Evolutionary conservation across 1,139 yeast species (phyloP).

Genomic region (Geotrichum europaeum): DNA sequence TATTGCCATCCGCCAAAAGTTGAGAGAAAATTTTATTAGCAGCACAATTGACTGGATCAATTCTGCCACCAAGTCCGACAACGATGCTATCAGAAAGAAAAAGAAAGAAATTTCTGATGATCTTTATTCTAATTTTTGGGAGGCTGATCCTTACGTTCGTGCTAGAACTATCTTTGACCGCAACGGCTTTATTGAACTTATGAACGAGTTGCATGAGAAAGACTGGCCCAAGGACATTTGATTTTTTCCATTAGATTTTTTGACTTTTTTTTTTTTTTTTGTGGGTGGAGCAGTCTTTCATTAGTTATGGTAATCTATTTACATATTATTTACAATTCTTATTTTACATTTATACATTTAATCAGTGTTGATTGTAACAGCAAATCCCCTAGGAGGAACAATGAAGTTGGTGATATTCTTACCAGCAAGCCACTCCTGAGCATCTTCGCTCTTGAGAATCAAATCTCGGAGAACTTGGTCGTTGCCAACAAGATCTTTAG

Average conservation of each 20-base stretch:
- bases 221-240: background rate
- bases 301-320: background rate
- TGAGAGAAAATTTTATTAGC: constrained; percentile 46
- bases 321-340: background rate
- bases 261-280: background rate
- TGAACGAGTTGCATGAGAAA: background rate
- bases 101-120: constrained; percentile 47
- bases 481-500: constrained; percentile 35
- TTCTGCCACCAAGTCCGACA: constrained; percentile 39
- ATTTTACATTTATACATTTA: constrained; percentile 8
- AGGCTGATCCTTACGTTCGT: constrained; percentile 67
- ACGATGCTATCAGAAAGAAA: constrained; percentile 40
- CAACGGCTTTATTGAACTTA: constrained; percentile 38
- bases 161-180: constrained; percentile 64
- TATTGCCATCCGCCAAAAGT: constrained; percentile 43
- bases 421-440: constrained; percentile 20
- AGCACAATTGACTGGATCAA: constrained; percentile 67
- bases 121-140: constrained; percentile 51
- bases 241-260: background rate
- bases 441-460: constrained; percentile 19
- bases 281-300: background rate
- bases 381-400: constrained; percentile 23
- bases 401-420: constrained; percentile 22
- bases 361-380: constrained; percentile 22
- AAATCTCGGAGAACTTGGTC: constrained; percentile 32